Evolutionary conservation across 2,329 filamentous ascomycete genomes (phyloP).

Genomic region (Amauroascus verrucosus): DNA sequence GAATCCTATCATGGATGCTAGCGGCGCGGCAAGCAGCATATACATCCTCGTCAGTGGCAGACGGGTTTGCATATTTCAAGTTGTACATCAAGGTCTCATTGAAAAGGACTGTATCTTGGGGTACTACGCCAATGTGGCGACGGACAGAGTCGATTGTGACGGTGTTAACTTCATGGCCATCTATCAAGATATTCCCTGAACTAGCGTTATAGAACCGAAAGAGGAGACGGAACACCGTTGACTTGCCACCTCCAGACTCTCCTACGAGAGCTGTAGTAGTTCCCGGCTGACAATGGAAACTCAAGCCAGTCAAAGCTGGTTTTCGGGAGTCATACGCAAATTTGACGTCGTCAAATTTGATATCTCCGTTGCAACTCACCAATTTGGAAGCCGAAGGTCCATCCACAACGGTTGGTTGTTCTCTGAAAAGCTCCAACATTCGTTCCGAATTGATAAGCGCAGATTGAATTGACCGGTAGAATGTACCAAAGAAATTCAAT

Average conservation of each 20-base stretch:
- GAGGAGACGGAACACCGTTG: conserved; percentile 86
- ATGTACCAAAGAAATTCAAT: conserved; percentile 82
- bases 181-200: conserved; percentile 70
- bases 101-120: conserved; percentile 91
- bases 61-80: conserved; percentile 74
- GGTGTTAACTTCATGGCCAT: conserved; percentile 72
- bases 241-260: conserved; percentile 94
- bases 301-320: conserved; percentile 71
- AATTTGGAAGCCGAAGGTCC: conserved; percentile 54
- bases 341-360: conserved; percentile 77
- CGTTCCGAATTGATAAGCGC: conserved; percentile 96
- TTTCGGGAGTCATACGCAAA: conserved; percentile 85
- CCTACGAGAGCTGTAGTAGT: conserved; percentile 94
- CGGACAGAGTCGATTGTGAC: conserved; percentile 90
- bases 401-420: conserved; percentile 84
- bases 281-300: conserved; percentile 75
- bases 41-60: conserved; percentile 70
- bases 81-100: conserved; percentile 96
- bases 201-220: conserved; percentile 92
- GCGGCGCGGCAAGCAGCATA: conserved; percentile 73
- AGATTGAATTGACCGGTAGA: conserved; percentile 91
- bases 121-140: conserved; percentile 85
- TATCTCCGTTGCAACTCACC: conserved; percentile 62
- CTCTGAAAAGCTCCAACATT: conserved; percentile 90
- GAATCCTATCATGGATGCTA: conserved; percentile 85